Base-by-base conservation (phyloP, 495 filamentous ascomycete genomes). In the Hypoxylon intermedium region DNA sequence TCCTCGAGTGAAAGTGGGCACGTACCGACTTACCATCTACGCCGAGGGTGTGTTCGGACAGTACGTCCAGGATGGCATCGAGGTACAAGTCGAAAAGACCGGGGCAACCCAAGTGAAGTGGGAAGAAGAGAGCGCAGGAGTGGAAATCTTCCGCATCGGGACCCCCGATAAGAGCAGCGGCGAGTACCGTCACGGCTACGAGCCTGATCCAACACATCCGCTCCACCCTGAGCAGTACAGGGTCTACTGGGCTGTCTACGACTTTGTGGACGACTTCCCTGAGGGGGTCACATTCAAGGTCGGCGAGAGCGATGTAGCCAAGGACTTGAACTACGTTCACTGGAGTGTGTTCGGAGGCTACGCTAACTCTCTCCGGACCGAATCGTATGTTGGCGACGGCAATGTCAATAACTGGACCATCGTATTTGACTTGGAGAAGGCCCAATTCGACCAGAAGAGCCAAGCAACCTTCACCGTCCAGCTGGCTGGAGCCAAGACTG, bases 11-110 rank as follows among this genome's bases (percentile, higher is more conserved):
- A 79, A 75, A 43, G 73, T 69, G 6, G 83, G 79, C 16, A 82
- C 67, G 13, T 86, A 83, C 65, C 74, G 82, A 4, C 70, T 87
- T 11, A 86, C 82, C 0, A 67, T 85, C 30, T 85, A 84, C 36
- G 83, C 82, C 3, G 77, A 83, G 16, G 80, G 76, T 0, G 74
- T 85, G 20, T 87, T 85, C 31, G 82, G 83, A 2, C 73, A 84
- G 48, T 83, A 74, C 47, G 62, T 74, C 1, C 67, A 76, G 19
- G 81, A 83, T 36, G 68, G 65, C n/a, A 58, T 84, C 19, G 48
- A 54, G 1, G 69, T 84, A 11, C 52, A 56, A 1, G 66, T 72
- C 6, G 73, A 74, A 13, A 67, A 74, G 36, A 61, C 63, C 20
- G 72, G 66, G 1, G 68, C 67, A 1, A 51, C 71, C 3, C 58